Percentiles rank a stretch among this genome's conserved stretches.
Conservation (phyloP, 2,329 filamentous ascomycete species). For the Paecilomyces formosus region DNA sequence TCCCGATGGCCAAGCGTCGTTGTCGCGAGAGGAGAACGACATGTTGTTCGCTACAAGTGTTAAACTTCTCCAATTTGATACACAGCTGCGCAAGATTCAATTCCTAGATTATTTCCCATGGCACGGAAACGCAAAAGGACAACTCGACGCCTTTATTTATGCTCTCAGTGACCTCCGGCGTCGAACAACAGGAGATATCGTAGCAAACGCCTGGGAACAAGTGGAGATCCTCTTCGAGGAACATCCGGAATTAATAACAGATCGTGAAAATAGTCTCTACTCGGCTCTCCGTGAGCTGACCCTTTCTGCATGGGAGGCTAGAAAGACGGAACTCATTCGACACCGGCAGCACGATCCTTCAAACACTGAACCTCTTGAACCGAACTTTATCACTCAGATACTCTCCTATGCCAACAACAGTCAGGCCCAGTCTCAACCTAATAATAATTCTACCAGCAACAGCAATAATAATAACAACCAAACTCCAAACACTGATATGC, state of each 20-base stretch:
- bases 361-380: not conserved
- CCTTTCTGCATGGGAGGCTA: conserved; percentile 6
- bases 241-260: conserved; percentile 5
- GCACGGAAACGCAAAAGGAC: conserved; percentile 5
- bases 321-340: not conserved
- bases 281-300: conserved; percentile 6
- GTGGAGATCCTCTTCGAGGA: conserved; percentile 6
- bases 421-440: not conserved
- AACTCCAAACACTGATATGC: not conserved
- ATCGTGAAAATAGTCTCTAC: conserved; percentile 2
- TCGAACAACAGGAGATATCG: conserved; percentile 4
- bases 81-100: conserved; percentile 3
- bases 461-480: too few relatives aligned
- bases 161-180: conserved; percentile 5
- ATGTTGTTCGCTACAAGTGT: conserved; percentile 3
- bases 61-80: conserved; percentile 3
- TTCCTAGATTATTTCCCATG: conserved; percentile 6
- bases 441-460: not conserved
- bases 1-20: conserved; percentile 1
- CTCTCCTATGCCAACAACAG: not conserved
- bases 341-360: not conserved
- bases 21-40: conserved; percentile 5
- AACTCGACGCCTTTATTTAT: conserved; percentile 6
- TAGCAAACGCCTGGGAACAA: conserved; percentile 6
- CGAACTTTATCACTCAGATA: conserved; percentile 1